Percentiles rank a stretch among this genome's conserved stretches.
Conservation (phyloP, 2,329 filamentous ascomycete species). For the Torrubiella hemipterigena region DNA sequence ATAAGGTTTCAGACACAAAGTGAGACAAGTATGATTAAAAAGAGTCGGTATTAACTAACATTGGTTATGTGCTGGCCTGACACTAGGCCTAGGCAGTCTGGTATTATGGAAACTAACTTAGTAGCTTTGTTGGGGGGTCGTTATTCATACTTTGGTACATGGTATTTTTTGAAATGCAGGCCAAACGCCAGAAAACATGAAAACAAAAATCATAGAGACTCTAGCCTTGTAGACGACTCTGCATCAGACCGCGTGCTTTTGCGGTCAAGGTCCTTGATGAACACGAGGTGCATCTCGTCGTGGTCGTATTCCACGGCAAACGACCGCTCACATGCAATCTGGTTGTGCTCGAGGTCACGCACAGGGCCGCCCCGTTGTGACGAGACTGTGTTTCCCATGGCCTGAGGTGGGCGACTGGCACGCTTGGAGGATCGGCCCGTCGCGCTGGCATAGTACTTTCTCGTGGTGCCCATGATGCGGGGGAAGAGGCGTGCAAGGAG, state of each 20-base stretch:
- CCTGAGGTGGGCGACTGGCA: neutral
- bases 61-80: too few species aligned
- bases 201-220: too few species aligned
- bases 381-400: neutral
- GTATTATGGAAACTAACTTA: too few species aligned
- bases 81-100: too few species aligned
- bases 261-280: neutral
- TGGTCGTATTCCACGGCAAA: neutral
- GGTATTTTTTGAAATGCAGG: too few species aligned
- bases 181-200: too few species aligned
- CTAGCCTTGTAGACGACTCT: too few species aligned
- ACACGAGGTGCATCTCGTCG: neutral
- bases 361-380: neutral
- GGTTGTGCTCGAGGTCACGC: neutral
- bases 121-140: too few species aligned
- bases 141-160: too few species aligned
- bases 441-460: neutral
- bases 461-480: neutral
- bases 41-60: too few species aligned
- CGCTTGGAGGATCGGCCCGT: neutral
- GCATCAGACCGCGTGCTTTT: neutral
- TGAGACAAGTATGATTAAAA: too few species aligned
- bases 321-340: neutral
- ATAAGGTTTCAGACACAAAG: too few species aligned
- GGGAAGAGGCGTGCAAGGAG: slow-evolving; percentile 18